Conservation (phyloP, 768 basidiomycete species). For the Asterophora lycoperdoides region DNA sequence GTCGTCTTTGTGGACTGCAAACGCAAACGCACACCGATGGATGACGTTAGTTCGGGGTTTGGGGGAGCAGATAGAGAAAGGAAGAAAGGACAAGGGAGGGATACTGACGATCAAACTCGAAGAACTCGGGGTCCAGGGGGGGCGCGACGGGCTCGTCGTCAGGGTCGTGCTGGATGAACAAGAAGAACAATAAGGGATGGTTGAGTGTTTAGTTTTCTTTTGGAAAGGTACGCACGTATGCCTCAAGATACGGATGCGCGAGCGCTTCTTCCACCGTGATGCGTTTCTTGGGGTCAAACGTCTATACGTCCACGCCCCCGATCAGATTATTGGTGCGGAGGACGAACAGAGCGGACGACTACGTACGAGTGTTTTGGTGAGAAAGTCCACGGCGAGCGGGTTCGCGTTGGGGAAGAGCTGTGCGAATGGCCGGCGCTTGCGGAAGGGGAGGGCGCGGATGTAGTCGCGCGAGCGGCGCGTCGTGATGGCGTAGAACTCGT, state of each 20-base stretch:
- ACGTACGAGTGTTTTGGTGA: conserved; percentile 78
- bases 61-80: no score
- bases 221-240: conserved; percentile 58
- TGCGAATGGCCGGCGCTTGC: conserved; percentile 79
- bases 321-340: no score
- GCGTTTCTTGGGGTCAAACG: conserved; percentile 97
- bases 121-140: conserved; percentile 94
- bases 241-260: conserved; percentile 92
- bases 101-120: conserved; percentile 88
- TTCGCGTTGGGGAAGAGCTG: conserved; percentile 89
- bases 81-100: no score
- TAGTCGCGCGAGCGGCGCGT: conserved; percentile 91
- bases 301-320: no score
- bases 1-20: conserved; percentile 86
- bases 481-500: conserved; percentile 97
- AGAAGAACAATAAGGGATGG: conserved; percentile 2
- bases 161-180: conserved; percentile 86
- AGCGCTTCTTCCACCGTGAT: conserved; percentile 92
- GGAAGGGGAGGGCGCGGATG: conserved; percentile 90
- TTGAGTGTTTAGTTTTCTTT: neutral
- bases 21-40: neutral
- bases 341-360: no score
- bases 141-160: conserved; percentile 96
- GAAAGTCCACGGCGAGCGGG: conserved; percentile 59
- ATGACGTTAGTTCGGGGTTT: neutral